Base-by-base conservation (phyloP, 1,139 yeast species). In the Casaregolazyma suthepensis region DNA sequence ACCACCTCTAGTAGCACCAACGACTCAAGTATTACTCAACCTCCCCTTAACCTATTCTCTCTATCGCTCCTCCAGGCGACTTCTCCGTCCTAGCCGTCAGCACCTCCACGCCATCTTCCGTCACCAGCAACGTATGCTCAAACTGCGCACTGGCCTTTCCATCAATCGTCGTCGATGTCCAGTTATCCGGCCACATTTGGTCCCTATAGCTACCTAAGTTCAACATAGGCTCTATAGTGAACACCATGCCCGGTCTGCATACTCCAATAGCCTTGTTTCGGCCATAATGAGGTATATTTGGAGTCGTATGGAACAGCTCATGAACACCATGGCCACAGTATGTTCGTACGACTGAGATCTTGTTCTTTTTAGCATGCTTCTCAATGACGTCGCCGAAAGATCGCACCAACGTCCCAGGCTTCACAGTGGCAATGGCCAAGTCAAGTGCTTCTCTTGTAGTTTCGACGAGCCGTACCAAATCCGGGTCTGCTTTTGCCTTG, bases 141-240 rank as follows among this genome's bases (percentile, higher is more conserved):
- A 94, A 94, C 71, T 94, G 99, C 1, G 99, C 99, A 61, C 93
- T 84, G 57, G 79, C 75, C 66, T 82, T 81, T 53, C 98, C 98
- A 67, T 93, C 98, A 54, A 81, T 82, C 18, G 98, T 93, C 23
- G 82, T 80, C 1, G 96, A 81, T 12, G 99, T 94, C 99, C 99
- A 94, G 71, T 88, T 87, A 70, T 94, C 99, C 1, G 99, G 99
- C 99, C 99, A 94, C 52, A 83, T 76, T 56, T 79, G 72, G 69
- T 91, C 99, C 64, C 81, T 81, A 73, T 81, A 85, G 0, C 85
- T 75, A n/a, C 99, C 99, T 59, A 85, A 75, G 66, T 89, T 87
- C 63, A 94, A 80, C 99, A 94, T 94, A 47, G 99, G 99, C 72
- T 94, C 99, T 56, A 94, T 90, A 19, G 99, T 94, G 74, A 94